phyloP scores from a whole-genome alignment of 805 yeast genomes.

The Starmera amethionina region DNA sequence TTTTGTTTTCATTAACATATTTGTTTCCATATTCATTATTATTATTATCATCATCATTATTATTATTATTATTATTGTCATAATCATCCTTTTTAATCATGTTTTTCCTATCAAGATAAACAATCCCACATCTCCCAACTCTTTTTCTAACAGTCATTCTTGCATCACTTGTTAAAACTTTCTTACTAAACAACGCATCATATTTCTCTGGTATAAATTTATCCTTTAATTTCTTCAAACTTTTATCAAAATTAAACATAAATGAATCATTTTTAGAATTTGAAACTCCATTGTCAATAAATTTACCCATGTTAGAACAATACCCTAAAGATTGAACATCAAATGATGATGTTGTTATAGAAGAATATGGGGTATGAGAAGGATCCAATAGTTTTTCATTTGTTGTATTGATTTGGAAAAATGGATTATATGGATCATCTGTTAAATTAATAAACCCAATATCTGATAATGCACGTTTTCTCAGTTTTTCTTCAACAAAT shows the following conservation, averaged over 20 bases:
- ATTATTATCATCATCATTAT: conserved; percentile 13
- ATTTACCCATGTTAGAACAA: conserved; percentile 16
- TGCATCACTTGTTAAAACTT: conserved; percentile 27
- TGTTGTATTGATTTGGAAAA: conserved; percentile 56
- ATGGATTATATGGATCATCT: conserved; percentile 80
- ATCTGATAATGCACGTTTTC: conserved; percentile 52
- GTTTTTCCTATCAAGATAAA: conserved; percentile 68
- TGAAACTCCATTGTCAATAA: conserved; percentile 14
- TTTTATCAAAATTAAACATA: conserved; percentile 10
- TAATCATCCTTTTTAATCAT: conserved; percentile 27
- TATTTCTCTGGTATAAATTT: conserved; percentile 21
- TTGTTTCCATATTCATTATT: conserved; percentile 17
- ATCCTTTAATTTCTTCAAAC: conserved; percentile 13
- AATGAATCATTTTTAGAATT: conserved; percentile 13
- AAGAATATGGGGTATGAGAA: conserved; percentile 67
- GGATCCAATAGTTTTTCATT: conserved; percentile 38
- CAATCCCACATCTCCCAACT: conserved; percentile 58
- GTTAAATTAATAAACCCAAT: conserved; percentile 76
- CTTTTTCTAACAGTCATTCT: conserved; percentile 63
- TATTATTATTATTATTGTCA: conserved; percentile 32
- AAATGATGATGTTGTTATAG: conserved; percentile 60
- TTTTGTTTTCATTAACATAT: conserved; percentile 16
- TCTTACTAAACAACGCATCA: conserved; percentile 24
- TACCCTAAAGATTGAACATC: conserved; percentile 55
- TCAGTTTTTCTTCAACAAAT: conserved; percentile 80